Percentiles rank a stretch among this genome's conserved stretches.
Conservation (phyloP, 345 rosid species). For the Fremontodendron californicum region DNA sequence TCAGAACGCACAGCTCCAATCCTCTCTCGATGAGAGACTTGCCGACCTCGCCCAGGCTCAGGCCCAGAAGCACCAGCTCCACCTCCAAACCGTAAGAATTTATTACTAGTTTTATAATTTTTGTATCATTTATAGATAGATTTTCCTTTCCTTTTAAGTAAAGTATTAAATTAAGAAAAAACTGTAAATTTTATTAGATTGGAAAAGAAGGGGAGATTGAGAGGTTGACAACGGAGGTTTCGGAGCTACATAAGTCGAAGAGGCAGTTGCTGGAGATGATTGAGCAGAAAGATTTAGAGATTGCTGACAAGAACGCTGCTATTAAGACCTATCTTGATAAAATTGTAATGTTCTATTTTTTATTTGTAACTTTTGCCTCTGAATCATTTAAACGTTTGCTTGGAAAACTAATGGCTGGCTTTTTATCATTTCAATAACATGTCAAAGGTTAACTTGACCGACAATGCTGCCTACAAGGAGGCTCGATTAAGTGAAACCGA, state of each 20-base stretch:
- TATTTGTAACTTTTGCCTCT: background rate
- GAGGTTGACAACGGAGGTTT: slow-evolving; percentile 61
- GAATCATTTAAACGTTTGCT: background rate
- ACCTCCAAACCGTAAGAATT: slow-evolving; percentile 52
- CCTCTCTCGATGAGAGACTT: slow-evolving; percentile 57
- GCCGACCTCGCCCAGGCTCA: slow-evolving; percentile 72
- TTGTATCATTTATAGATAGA: background rate
- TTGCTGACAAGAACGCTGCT: slow-evolving; percentile 72
- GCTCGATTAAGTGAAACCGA: slow-evolving; percentile 57
- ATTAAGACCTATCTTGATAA: slow-evolving; percentile 72
- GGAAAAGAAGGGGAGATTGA: slow-evolving; percentile 80
- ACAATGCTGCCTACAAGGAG: slow-evolving; percentile 59
- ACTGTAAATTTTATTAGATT: slow-evolving; percentile 36
- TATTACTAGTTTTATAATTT: background rate
- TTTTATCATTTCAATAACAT: slow-evolving; percentile 3
- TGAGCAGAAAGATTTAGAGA: slow-evolving; percentile 76
- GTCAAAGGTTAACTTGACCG: slow-evolving; percentile 65
- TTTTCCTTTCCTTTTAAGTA: background rate
- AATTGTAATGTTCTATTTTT: slow-evolving; percentile 46
- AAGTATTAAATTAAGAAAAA: background rate
- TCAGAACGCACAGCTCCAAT: slow-evolving; percentile 57
- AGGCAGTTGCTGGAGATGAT: slow-evolving; percentile 79
- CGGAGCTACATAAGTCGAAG: slow-evolving; percentile 78
- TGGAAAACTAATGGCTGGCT: background rate
- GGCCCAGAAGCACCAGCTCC: slow-evolving; percentile 81